Percentiles rank a stretch among this genome's conserved stretches.
Evolutionary conservation across 139 green algal genomes (phyloP).

Genomic region (Micractinium sp.): DNA sequence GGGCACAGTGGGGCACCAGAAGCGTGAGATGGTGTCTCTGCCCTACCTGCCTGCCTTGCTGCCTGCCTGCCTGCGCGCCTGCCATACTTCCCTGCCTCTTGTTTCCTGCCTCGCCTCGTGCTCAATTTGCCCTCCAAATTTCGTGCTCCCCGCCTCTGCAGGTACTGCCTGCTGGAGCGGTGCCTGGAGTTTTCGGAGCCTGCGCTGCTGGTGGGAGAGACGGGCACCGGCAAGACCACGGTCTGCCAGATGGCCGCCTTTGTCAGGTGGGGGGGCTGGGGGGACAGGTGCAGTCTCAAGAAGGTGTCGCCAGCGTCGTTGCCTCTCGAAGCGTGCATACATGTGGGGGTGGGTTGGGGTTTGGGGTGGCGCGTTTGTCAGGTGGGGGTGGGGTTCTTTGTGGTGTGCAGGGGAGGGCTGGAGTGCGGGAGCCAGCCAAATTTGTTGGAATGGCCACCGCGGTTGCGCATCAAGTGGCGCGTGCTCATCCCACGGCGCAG

Average conservation of each 20-base stretch:
- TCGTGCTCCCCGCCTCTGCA: neutral
- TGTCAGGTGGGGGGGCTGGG: conserved; percentile 46
- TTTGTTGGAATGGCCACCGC: no score
- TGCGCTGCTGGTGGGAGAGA: conserved; percentile 96
- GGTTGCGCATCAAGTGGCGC: no score
- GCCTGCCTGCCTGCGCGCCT: neutral
- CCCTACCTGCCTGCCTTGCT: neutral
- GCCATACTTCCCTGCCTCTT: neutral
- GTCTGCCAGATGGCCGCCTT: conserved; percentile 94
- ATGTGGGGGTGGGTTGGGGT: neutral
- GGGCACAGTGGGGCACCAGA: no score
- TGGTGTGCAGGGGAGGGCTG: no score
- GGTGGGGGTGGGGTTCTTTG: no score
- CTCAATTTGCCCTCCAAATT: neutral
- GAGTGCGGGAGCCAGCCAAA: no score
- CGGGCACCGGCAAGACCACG: conserved; percentile 97
- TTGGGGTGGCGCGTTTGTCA: no score
- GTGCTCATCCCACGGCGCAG: no score
- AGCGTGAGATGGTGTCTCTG: no score
- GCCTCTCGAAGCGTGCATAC: neutral
- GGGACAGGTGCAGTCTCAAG: neutral
- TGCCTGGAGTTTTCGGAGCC: conserved; percentile 87
- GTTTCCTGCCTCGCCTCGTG: neutral
- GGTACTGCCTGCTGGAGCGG: conserved; percentile 44
- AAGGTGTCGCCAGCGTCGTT: neutral